These are phyloP conservation scores for Bryum argenteum DNA, from an alignment of 225 moss, liverwort and hornwort species.

Conservation along the genomic window DNA sequence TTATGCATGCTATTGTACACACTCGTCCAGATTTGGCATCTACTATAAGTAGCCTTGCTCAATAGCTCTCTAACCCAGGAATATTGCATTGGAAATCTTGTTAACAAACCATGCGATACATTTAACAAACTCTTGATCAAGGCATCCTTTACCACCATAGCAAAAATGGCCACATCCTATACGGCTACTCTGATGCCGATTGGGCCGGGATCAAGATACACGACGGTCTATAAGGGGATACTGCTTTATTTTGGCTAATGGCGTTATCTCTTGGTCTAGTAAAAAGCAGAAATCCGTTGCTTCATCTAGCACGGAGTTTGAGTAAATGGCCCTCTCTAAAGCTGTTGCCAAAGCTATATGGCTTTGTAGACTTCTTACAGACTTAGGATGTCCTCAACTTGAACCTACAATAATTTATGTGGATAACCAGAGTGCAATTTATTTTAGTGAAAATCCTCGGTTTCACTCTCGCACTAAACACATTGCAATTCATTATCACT, in stretches of 20 bases:
- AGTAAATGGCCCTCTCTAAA: too few relatives aligned
- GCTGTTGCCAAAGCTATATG: too few relatives aligned
- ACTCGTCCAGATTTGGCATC: background rate
- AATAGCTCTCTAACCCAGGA: background rate
- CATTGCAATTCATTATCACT: background rate
- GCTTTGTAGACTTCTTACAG: too few relatives aligned
- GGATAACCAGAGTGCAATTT: too few relatives aligned
- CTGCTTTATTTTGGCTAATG: background rate
- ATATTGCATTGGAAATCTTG: background rate
- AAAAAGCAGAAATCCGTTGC: too few relatives aligned
- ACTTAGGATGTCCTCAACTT: too few relatives aligned
- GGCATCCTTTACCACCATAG: background rate
- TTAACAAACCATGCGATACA: background rate
- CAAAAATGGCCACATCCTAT: background rate
- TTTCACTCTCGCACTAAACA: too few relatives aligned
- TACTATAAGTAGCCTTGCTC: background rate
- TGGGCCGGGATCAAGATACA: background rate
- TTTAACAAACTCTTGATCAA: background rate
- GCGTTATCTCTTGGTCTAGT: too few relatives aligned
- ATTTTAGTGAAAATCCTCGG: too few relatives aligned
- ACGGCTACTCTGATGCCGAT: too few relatives aligned
- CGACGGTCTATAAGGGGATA: background rate
- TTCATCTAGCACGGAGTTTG: too few relatives aligned
- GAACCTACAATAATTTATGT: too few relatives aligned
- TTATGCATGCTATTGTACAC: background rate